phyloP scores from a whole-genome alignment of 2,329 filamentous ascomycete species.

The Colletotrichum sp. region DNA sequence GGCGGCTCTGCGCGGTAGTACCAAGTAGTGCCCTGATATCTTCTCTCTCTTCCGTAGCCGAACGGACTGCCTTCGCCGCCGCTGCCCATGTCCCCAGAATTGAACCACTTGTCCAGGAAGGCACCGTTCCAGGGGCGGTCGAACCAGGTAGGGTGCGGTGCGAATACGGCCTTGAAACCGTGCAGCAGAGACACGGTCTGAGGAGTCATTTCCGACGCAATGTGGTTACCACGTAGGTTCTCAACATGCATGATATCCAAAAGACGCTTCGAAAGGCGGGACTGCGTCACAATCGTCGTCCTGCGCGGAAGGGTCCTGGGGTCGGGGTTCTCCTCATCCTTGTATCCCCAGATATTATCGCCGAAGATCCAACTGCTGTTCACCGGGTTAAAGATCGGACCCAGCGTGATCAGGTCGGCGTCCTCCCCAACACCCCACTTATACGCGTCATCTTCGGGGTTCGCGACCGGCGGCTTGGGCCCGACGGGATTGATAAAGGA shows the following conservation, averaged over 20 bases:
- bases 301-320: slow-evolving; percentile 68
- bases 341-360: slow-evolving; percentile 72
- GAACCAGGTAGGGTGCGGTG: slow-evolving; percentile 80
- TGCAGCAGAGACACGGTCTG: slow-evolving; percentile 77
- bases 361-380: slow-evolving; percentile 76
- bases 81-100: slow-evolving; percentile 59
- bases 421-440: slow-evolving; percentile 79
- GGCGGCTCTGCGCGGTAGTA: slow-evolving; percentile 64
- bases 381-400: slow-evolving; percentile 78
- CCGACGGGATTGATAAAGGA: slow-evolving; percentile 67
- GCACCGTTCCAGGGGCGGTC: slow-evolving; percentile 72
- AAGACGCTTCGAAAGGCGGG: slow-evolving; percentile 73
- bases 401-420: slow-evolving; percentile 75
- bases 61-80: slow-evolving; percentile 62
- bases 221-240: slow-evolving; percentile 74
- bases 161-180: slow-evolving; percentile 79
- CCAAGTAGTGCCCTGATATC: slow-evolving; percentile 64
- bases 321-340: slow-evolving; percentile 52
- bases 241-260: slow-evolving; percentile 81
- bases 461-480: slow-evolving; percentile 64
- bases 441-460: slow-evolving; percentile 68
- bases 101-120: slow-evolving; percentile 63
- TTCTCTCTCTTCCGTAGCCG: slow-evolving; percentile 62
- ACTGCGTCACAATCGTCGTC: slow-evolving; percentile 79
- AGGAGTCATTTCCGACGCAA: slow-evolving; percentile 82